Evolutionary conservation across 352 stramenopile species (phyloP), one percentile per base, ranked within the genome.

Genomic region (Globisporangium rhizosaccharum): DNA sequence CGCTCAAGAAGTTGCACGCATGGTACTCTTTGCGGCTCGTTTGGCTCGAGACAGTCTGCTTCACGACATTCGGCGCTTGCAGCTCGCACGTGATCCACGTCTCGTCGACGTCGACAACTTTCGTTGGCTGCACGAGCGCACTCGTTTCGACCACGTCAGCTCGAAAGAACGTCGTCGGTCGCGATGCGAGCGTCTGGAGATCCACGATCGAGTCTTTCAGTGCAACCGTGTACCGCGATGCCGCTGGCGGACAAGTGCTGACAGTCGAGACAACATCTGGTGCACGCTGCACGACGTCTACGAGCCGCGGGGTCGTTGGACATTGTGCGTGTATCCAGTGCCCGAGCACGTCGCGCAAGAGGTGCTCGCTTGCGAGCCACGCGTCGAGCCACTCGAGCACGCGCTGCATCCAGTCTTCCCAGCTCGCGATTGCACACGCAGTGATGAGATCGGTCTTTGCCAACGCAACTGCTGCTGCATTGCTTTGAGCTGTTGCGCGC

Each of bases 271-370:
- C 47, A 0, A 64, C 55, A 18, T 62, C 14, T 0, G 65, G 26
- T 26, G 65, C 28, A 28, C 66, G 57, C 7, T 56, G 55, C 4
- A 72, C 37, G 23, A 73, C 39, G 9, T 36, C 51, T 5, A 72
- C 6, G 2, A 59, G 54, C n/a, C 23, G 48, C 1, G 81, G 64
- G 0, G 59, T 67, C 0, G 69, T 88, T 2, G 70, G 64, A 28
- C 82, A 92, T 1, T 72, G 68, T 8, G 75, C 76, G 39, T 86
- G 62, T 20, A 88, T 36, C 82, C 82, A 92, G 56, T 90, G 79
- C 0, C 82, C 75, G 0, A 88, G 52, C 6, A 90, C 76, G 28
- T 92, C 79, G 5, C 78, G 74, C 6, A 75, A 23, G 1, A 88
- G 39, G 20, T 88, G 61, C 11, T 90, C 82, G 25, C 81, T 86